Conservation (phyloP, 176 grass and related monocot species). For the Saccharum officinarum region DNA sequence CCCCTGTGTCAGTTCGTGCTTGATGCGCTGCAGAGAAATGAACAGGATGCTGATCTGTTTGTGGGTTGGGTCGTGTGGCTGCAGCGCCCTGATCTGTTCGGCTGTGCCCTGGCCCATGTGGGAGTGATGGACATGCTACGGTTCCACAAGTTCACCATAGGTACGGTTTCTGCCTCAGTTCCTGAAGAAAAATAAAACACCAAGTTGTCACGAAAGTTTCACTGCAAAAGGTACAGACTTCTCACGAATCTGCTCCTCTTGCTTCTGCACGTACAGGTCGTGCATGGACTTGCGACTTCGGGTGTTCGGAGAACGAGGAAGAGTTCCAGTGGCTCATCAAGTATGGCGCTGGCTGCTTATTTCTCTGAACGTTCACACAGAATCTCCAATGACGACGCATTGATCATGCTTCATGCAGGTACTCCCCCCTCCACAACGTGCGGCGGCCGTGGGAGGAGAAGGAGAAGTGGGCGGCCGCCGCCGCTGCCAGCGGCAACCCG, state of each 20-base stretch:
- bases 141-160: slow-evolving; percentile 98
- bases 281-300: slow-evolving; percentile 87
- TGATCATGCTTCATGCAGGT: slow-evolving; percentile 31
- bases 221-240: background rate
- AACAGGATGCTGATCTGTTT: background rate
- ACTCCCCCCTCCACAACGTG: slow-evolving; percentile 91
- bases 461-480: background rate
- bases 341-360: slow-evolving; percentile 27
- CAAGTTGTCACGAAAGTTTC: background rate
- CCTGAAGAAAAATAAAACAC: background rate
- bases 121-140: slow-evolving; percentile 99
- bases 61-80: background rate
- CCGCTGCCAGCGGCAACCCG: background rate
- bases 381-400: too few relatives aligned
- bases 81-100: slow-evolving; percentile 86
- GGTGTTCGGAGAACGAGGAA: slow-evolving; percentile 78
- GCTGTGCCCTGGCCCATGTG: slow-evolving; percentile 82
- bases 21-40: background rate
- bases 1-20: background rate
- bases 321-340: slow-evolving; percentile 88
- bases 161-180: slow-evolving; percentile 4
- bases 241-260: background rate
- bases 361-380: too few relatives aligned
- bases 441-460: slow-evolving; percentile 66
- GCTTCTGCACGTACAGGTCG: slow-evolving; percentile 32